A percentile compares a stretch with the other conserved stretches of the same genome.
phyloP scores from a whole-genome alignment of 75 land plant species.

The Cupressus sempervirens region DNA sequence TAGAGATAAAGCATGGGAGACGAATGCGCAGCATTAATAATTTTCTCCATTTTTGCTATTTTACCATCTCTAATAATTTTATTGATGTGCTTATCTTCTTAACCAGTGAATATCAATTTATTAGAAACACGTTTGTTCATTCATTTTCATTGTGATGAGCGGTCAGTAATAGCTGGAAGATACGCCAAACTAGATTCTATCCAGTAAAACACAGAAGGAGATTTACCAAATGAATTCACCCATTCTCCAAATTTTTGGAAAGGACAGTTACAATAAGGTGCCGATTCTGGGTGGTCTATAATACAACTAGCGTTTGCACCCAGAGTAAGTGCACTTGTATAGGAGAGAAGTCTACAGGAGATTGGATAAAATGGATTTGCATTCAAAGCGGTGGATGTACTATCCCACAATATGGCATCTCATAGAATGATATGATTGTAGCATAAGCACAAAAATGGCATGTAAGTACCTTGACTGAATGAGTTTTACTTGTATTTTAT shows the following conservation, averaged over 20 bases:
- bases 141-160: not conserved
- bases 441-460: no score
- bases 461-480: no score
- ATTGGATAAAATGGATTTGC: no score
- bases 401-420: no score
- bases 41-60: not conserved
- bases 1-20: not conserved
- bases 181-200: not conserved
- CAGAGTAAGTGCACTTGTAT: no score
- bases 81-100: not conserved
- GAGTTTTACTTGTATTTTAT: no score
- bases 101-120: not conserved
- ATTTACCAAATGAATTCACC: not conserved
- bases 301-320: no score
- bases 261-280: no score
- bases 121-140: not conserved
- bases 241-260: not conserved
- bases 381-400: no score
- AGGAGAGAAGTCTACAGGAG: no score
- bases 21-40: not conserved
- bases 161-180: not conserved
- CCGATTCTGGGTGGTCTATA: no score
- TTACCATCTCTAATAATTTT: not conserved
- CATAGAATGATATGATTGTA: no score
- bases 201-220: not conserved